Conservation (phyloP, 257 asterid genomes). For the Solanum megistacrolobum region DNA sequence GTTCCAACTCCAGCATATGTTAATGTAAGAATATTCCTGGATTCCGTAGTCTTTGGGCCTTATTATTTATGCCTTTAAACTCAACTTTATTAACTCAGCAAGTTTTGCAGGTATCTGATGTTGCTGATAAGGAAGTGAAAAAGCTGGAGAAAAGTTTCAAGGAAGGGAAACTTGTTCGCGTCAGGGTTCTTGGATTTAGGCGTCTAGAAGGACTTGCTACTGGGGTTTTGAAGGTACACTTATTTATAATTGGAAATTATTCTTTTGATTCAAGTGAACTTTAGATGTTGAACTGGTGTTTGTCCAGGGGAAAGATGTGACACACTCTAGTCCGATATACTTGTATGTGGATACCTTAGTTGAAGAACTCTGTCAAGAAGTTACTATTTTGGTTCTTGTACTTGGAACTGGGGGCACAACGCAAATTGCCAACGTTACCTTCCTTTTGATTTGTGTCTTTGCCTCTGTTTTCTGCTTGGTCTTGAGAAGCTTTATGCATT, state of each 20-base stretch:
- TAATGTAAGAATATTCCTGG: constrained; percentile 42
- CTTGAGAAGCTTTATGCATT: not conserved
- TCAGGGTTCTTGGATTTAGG: constrained; percentile 80
- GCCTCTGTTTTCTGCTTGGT: not conserved
- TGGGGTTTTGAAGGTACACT: constrained; percentile 62
- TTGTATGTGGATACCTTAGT: not conserved
- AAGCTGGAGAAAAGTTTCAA: constrained; percentile 72
- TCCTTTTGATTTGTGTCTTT: not conserved
- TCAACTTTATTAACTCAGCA: constrained; percentile 1
- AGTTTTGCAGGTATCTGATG: constrained; percentile 50
- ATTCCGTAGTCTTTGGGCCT: not conserved
- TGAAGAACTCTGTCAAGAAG: not conserved
- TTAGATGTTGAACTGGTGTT: not conserved
- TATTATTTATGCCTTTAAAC: not conserved
- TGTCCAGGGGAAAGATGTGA: not conserved
- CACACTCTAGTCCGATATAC: not conserved
- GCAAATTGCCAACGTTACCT: not conserved
- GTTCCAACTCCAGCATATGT: constrained; percentile 83
- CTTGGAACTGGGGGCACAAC: not conserved
- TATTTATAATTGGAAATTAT: not conserved
- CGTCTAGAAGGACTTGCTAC: constrained; percentile 92
- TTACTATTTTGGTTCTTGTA: not conserved
- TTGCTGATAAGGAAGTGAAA: constrained; percentile 66
- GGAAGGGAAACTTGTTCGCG: constrained; percentile 72
- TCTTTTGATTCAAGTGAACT: not conserved